These are phyloP conservation scores for Rhododendron ovatum DNA, from an alignment of 148 eudicot species.

Conservation along the genomic window DNA sequence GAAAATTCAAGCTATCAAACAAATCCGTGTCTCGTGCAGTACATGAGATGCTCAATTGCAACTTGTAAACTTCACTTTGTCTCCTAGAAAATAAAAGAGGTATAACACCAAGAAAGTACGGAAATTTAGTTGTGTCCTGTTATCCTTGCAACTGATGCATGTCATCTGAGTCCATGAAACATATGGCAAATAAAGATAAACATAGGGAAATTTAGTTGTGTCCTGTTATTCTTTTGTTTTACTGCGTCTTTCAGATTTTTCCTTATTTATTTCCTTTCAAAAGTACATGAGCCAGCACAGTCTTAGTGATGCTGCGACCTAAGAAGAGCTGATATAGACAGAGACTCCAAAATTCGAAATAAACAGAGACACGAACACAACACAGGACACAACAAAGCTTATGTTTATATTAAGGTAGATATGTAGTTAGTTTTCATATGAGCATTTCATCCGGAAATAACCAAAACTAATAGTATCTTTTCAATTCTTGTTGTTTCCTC, in stretches of 20 bases:
- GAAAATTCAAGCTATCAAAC: neutral
- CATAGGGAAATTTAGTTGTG: too few relatives aligned
- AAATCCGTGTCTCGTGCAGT: neutral
- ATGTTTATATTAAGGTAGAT: neutral
- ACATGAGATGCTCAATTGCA: neutral
- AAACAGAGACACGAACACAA: neutral
- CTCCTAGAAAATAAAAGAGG: neutral
- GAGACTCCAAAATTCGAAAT: too few relatives aligned
- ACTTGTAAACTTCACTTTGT: neutral
- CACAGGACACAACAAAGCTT: neutral
- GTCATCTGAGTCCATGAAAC: neutral
- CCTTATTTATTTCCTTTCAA: neutral
- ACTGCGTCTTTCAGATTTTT: neutral
- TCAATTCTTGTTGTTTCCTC: neutral
- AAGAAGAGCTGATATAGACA: neutral
- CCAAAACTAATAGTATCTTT: neutral
- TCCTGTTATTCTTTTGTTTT: too few relatives aligned
- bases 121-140: neutral
- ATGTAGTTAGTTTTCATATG: neutral
- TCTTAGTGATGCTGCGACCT: neutral
- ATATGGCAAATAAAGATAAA: neutral
- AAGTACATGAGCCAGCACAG: neutral
- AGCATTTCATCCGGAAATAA: neutral
- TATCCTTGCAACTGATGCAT: neutral
- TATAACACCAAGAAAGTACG: neutral